Conservation (phyloP, 2,329 filamentous ascomycete genomes). For the Cryphonectria carpinicola region DNA sequence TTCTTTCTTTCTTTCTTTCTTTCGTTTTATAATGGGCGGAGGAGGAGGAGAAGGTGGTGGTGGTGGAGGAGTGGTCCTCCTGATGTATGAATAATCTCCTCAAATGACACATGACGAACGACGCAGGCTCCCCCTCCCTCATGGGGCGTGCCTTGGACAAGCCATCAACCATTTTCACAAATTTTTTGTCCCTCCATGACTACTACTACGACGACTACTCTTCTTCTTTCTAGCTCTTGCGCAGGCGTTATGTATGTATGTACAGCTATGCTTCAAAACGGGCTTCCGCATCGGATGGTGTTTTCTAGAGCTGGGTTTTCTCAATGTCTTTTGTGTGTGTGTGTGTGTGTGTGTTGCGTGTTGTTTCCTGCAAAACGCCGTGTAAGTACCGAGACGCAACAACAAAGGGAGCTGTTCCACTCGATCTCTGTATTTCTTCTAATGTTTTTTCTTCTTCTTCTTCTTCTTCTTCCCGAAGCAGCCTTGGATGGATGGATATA, state of each 20-base stretch:
- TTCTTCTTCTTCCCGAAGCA: too few species aligned
- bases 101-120: conserved; percentile 8
- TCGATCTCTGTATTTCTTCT: too few species aligned
- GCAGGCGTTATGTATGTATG: too few species aligned
- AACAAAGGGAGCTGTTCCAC: too few species aligned
- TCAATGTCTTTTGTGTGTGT: too few species aligned
- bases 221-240: too few species aligned
- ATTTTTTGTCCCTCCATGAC: too few species aligned
- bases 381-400: too few species aligned
- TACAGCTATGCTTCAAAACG: not conserved
- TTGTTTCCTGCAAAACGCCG: not conserved
- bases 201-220: too few species aligned
- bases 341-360: not conserved
- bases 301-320: not conserved
- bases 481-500: too few species aligned
- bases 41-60: not conserved
- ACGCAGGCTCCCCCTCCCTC: not conserved
- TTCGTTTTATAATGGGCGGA: not conserved
- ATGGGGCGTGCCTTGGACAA: not conserved
- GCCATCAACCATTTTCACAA: not conserved
- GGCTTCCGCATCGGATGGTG: not conserved
- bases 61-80: not conserved
- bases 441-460: too few species aligned
- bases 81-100: conserved; percentile 9
- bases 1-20: not conserved